These are phyloP conservation scores for Gastrodia elata DNA, from an alignment of 106 monocot species.

Conservation along the genomic window DNA sequence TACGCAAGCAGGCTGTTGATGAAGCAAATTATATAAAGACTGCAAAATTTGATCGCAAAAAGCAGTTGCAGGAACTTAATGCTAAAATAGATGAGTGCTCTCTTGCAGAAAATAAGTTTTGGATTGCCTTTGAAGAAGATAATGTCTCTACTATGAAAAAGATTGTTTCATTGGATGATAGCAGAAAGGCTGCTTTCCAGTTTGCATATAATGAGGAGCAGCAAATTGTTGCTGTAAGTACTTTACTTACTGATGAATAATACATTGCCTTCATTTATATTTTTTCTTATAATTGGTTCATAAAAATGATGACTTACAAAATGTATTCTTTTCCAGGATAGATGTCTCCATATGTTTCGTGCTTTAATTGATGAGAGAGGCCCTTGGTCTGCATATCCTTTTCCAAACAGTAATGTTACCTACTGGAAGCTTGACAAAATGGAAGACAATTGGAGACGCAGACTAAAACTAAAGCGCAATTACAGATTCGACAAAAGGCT, in stretches of 20 bases:
- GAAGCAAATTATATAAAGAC: slow-evolving; percentile 59
- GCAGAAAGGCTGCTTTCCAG: slow-evolving; percentile 47
- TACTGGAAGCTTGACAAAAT: slow-evolving; percentile 98
- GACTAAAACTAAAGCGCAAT: slow-evolving; percentile 77
- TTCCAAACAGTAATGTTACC: slow-evolving; percentile 56
- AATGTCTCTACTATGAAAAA: slow-evolving; percentile 29
- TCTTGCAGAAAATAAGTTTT: slow-evolving; percentile 30
- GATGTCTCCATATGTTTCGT: slow-evolving; percentile 90
- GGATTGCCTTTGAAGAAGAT: slow-evolving; percentile 74
- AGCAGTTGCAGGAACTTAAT: slow-evolving; percentile 62
- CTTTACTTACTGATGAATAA: background rate
- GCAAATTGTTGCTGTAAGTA: slow-evolving; percentile 83
- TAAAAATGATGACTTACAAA: background rate
- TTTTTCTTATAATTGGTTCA: background rate
- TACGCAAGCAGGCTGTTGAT: slow-evolving; percentile 50
- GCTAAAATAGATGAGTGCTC: slow-evolving; percentile 51
- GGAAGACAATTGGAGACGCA: slow-evolving; percentile 75
- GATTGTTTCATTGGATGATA: slow-evolving; percentile 71
- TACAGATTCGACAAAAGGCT: slow-evolving; percentile 85
- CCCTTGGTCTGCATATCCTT: slow-evolving; percentile 86
- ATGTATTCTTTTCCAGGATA: slow-evolving; percentile 41
- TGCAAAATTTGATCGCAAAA: slow-evolving; percentile 54
- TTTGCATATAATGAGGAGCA: slow-evolving; percentile 90
- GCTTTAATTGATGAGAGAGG: slow-evolving; percentile 88
- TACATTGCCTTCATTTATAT: background rate